These are phyloP conservation scores for Candida tibetensis DNA, from an alignment of 805 yeast genomes.

Conservation along the genomic window DNA sequence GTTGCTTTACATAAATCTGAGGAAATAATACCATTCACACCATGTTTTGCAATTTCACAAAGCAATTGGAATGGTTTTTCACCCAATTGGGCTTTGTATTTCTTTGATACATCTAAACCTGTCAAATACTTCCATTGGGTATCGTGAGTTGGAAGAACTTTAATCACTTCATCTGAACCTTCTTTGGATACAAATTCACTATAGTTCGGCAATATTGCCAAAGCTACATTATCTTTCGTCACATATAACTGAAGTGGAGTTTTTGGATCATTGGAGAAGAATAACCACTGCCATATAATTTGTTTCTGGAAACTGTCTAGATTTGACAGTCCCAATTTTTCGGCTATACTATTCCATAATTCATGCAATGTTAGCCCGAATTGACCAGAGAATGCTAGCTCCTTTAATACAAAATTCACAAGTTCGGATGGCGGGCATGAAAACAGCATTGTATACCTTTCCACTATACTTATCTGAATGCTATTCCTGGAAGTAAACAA, in stretches of 20 bases:
- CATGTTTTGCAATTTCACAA: slow-evolving; percentile 57
- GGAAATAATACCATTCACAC: slow-evolving; percentile 57
- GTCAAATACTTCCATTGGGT: slow-evolving; percentile 58
- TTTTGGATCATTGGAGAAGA: slow-evolving; percentile 18
- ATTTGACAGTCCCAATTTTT: slow-evolving; percentile 15
- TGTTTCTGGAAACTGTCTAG: slow-evolving; percentile 37
- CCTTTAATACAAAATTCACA: slow-evolving; percentile 21
- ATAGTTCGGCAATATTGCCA: slow-evolving; percentile 18
- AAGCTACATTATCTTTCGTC: slow-evolving; percentile 11
- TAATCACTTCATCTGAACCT: slow-evolving; percentile 15
- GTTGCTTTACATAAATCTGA: slow-evolving; percentile 54
- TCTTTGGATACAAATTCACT: slow-evolving; percentile 14
- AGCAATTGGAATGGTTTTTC: slow-evolving; percentile 52
- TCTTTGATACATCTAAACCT: slow-evolving; percentile 44
- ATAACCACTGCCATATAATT: slow-evolving; percentile 41
- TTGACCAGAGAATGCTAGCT: slow-evolving; percentile 33
- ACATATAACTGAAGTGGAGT: slow-evolving; percentile 12
- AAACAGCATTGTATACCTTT: slow-evolving; percentile 12
- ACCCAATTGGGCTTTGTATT: slow-evolving; percentile 53
- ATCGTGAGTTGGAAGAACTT: slow-evolving; percentile 46
- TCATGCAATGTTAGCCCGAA: slow-evolving; percentile 26
- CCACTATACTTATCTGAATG: not conserved
- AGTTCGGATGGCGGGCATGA: slow-evolving; percentile 19
- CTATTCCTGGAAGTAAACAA: too few species aligned
- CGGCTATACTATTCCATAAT: slow-evolving; percentile 25